phyloP scores from a whole-genome alignment of 148 eudicot genomes.

The Rhododendron kiyosumense region DNA sequence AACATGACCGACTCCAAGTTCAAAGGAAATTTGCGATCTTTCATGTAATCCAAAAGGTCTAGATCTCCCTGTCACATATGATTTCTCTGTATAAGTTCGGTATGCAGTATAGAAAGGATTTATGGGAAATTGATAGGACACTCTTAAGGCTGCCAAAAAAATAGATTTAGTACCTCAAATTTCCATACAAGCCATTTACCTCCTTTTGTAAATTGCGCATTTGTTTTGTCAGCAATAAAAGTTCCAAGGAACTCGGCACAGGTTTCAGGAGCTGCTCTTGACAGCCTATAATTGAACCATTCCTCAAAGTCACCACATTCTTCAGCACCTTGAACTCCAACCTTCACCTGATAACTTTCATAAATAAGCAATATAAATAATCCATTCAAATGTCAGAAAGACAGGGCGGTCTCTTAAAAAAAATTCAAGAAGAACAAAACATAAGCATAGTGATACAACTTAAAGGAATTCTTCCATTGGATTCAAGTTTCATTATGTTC shows the following conservation, averaged over 20 bases:
- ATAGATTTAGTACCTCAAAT: conserved; percentile 64
- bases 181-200: conserved; percentile 99
- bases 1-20: conserved; percentile 81
- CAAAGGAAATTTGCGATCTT: conserved; percentile 68
- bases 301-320: conserved; percentile 96
- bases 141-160: neutral
- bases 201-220: conserved; percentile 62
- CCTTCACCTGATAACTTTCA: conserved; percentile 52
- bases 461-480: neutral
- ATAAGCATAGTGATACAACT: neutral
- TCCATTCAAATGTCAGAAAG: neutral
- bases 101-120: neutral
- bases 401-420: neutral
- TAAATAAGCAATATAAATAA: neutral
- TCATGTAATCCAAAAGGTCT: conserved; percentile 89
- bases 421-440: neutral
- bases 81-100: neutral
- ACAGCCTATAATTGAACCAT: conserved; percentile 94
- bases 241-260: conserved; percentile 97
- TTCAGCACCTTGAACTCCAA: conserved; percentile 86
- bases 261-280: conserved; percentile 99
- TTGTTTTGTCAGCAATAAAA: conserved; percentile 76
- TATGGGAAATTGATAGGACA: neutral
- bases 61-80: conserved; percentile 64
- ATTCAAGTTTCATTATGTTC: neutral